These are phyloP conservation scores for Iodosphaeria phyllophila DNA, from an alignment of 2,329 filamentous ascomycete genomes.

Conservation along the genomic window DNA sequence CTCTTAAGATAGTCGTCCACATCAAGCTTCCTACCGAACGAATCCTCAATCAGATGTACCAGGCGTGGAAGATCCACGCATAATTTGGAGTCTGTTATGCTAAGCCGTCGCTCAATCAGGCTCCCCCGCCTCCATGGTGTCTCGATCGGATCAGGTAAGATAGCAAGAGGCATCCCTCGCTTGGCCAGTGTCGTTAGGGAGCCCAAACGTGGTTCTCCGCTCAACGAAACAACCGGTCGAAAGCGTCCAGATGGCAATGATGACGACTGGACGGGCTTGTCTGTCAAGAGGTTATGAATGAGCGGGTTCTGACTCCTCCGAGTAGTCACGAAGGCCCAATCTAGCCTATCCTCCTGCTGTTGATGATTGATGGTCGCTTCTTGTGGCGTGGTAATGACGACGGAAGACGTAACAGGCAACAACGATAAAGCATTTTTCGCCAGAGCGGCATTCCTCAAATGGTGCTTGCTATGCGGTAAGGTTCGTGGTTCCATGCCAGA, in stretches of 20 bases:
- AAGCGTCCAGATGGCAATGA: slow-evolving; percentile 64
- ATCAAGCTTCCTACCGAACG: slow-evolving; percentile 72
- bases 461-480: slow-evolving; percentile 7
- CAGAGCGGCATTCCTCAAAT: slow-evolving; percentile 55
- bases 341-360: slow-evolving; percentile 34
- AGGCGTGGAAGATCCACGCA: slow-evolving; percentile 70
- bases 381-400: slow-evolving; percentile 68
- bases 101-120: slow-evolving; percentile 39
- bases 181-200: slow-evolving; percentile 68
- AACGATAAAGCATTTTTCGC: slow-evolving; percentile 52
- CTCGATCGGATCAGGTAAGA: slow-evolving; percentile 53
- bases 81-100: slow-evolving; percentile 60
- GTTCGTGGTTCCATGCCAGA: slow-evolving; percentile 7
- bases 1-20: slow-evolving; percentile 65
- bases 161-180: slow-evolving; percentile 72
- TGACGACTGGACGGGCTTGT: slow-evolving; percentile 82
- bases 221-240: slow-evolving; percentile 17
- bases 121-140: slow-evolving; percentile 49
- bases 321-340: slow-evolving; percentile 26
- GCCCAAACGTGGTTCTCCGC: slow-evolving; percentile 13
- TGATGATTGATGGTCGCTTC: slow-evolving; percentile 46
- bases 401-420: slow-evolving; percentile 70
- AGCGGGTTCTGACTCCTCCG: slow-evolving; percentile 55
- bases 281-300: slow-evolving; percentile 88
- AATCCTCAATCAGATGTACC: slow-evolving; percentile 80